Base-by-base conservation (phyloP, 2,329 filamentous ascomycete genomes). In the Verruconis gallopava region DNA sequence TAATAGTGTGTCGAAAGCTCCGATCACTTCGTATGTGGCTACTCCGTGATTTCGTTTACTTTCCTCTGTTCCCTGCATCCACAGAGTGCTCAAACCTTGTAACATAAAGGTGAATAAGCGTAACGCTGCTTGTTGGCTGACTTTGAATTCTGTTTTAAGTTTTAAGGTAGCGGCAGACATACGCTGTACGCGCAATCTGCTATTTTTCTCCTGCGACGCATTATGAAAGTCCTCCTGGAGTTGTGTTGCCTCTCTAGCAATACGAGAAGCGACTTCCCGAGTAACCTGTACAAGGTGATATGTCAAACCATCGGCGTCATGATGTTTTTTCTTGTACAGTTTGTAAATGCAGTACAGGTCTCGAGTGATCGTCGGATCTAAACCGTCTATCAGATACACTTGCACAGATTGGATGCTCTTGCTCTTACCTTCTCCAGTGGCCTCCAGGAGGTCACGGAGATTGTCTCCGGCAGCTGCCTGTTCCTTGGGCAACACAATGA, bases 321-420 rank as follows among this genome's bases (percentile, higher is more conserved):
- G 41, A 2, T 40, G 43, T 13, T 45, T 38, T 11, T 44, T 34
- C 39, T 51, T 55, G 25, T 54, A 47, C 1, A 49, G 41, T n/a
- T 43, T 38, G 21, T 57, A 49, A 5, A 56, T 47, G 15, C 53
- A 46, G 37, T 47, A 55, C 1, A 60, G 47, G 19, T 47, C 50
- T 3, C 51, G 48, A 40, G 58, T 49, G 13, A 58, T 30, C 25
- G 6, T n/a, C 9, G 25, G 25, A 9, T 30, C 25, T 30, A 9
- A n/a, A n/a, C n/a, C n/a, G n/a, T n/a, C n/a, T n/a, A n/a, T n/a
- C n/a, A n/a, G n/a, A n/a, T n/a, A n/a, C n/a, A n/a, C 11, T 30
- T 30, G 11, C 11, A 13, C 11, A 30, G 13, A 30, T 13, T 11
- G 13, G 11, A 30, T 13, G 11, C 11, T 30, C 14, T 30, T 30